phyloP scores from a whole-genome alignment of 1,284 basidiomycete species.

The Irpex lacteus region DNA sequence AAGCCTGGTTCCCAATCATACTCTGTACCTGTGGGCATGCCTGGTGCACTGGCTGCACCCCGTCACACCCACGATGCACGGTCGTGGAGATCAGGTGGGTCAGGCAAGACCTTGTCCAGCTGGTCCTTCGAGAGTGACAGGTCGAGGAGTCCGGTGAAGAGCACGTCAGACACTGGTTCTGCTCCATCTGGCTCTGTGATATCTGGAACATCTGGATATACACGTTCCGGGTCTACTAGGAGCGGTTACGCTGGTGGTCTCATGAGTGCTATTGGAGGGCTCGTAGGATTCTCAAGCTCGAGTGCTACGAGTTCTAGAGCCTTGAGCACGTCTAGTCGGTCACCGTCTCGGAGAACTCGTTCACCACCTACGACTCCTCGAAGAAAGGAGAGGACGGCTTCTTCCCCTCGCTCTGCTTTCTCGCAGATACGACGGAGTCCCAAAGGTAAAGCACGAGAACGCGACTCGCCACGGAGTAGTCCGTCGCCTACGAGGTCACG shows the following conservation, averaged over 20 bases:
- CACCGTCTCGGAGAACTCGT: background rate
- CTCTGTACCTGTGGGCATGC: background rate
- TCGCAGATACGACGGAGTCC: background rate
- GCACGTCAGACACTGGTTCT: background rate
- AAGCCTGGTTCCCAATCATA: background rate
- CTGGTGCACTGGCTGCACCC: background rate
- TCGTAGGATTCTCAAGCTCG: background rate
- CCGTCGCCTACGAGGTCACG: background rate
- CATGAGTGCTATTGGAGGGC: background rate
- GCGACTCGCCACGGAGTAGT: background rate
- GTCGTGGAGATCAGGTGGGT: background rate
- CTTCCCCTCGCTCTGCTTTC: background rate
- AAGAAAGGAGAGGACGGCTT: background rate
- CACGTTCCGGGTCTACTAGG: background rate
- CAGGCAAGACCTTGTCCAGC: constrained; percentile 3
- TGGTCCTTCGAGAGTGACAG: constrained; percentile 7
- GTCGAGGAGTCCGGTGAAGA: background rate
- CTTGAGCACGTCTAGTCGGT: background rate
- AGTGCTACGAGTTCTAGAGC: background rate
- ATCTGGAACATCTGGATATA: background rate
- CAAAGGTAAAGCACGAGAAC: background rate
- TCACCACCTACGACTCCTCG: background rate
- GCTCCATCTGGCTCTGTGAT: background rate
- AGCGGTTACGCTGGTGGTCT: background rate
- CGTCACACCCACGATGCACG: background rate